Evolutionary conservation across 2,329 filamentous ascomycete species (phyloP).

Genomic region (Alternaria infectoria): DNA sequence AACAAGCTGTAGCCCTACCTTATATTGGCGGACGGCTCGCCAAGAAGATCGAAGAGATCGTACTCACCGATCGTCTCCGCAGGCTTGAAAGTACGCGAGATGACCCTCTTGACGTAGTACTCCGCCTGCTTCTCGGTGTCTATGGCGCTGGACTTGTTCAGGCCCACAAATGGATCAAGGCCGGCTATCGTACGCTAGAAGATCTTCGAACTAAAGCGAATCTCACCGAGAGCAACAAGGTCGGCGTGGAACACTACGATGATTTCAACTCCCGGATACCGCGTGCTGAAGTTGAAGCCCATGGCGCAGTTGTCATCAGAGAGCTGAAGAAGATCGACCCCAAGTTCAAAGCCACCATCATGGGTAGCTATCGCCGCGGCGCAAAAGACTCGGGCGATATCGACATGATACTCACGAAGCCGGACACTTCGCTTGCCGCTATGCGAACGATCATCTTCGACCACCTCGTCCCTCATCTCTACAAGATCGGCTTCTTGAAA

Average conservation of each 20-base stretch:
- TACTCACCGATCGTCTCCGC: constrained; percentile 71
- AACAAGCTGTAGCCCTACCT: constrained; percentile 71
- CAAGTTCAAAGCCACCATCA: constrained; percentile 72
- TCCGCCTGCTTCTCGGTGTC: constrained; percentile 76
- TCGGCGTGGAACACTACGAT: constrained; percentile 80
- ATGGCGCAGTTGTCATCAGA: constrained; percentile 69
- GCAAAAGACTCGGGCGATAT: constrained; percentile 78
- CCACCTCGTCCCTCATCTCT: constrained; percentile 67
- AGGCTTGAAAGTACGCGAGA: constrained; percentile 73
- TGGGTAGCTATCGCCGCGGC: constrained; percentile 86
- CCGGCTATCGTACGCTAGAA: constrained; percentile 75
- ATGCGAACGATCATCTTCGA: constrained; percentile 69
- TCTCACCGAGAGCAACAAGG: constrained; percentile 71
- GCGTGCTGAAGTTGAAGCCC: constrained; percentile 72
- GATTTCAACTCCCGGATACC: constrained; percentile 83
- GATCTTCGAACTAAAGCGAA: constrained; percentile 69
- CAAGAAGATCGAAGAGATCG: constrained; percentile 89
- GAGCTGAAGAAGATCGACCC: constrained; percentile 67
- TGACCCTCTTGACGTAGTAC: constrained; percentile 68
- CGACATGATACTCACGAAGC: constrained; percentile 81
- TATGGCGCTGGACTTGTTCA: constrained; percentile 77
- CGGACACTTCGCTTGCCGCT: constrained; percentile 59
- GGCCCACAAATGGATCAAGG: constrained; percentile 76
- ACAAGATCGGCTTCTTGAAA: constrained; percentile 69
- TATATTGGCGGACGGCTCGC: constrained; percentile 76